Conservation (phyloP, 75 land plant genomes). For the Adiantum capillusveneris region DNA sequence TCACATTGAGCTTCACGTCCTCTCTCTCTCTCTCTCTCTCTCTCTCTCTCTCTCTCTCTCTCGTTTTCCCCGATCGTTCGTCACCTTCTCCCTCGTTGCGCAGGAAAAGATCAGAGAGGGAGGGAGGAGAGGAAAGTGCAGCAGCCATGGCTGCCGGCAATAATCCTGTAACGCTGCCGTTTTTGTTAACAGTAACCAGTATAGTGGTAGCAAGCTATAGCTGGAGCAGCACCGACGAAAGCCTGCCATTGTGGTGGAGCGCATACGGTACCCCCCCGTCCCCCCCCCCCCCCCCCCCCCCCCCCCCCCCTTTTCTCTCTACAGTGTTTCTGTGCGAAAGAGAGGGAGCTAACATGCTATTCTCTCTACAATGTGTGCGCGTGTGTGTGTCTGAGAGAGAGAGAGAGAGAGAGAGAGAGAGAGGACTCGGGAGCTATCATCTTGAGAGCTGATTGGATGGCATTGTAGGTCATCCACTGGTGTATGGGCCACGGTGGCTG, state of each 20-base stretch:
- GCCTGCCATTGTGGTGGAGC: slow-evolving; percentile 1
- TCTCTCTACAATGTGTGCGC: not conserved
- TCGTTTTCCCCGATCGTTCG: no score
- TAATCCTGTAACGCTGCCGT: not conserved
- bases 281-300: not conserved
- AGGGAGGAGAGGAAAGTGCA: no score
- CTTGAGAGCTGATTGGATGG: not conserved
- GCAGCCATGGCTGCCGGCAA: no score
- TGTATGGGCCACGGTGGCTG: not conserved
- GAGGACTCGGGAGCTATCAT: not conserved
- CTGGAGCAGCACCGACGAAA: not conserved
- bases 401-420: not conserved
- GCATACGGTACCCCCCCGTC: not conserved
- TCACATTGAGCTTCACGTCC: not conserved
- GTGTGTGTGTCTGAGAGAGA: no score
- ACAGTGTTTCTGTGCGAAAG: not conserved
- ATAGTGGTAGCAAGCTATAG: not conserved
- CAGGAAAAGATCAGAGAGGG: no score
- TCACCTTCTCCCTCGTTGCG: not conserved
- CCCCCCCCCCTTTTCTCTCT: not conserved
- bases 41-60: not conserved
- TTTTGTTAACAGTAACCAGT: not conserved
- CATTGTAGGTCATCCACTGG: not conserved
- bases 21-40: slow-evolving; percentile 1
- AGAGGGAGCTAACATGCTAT: no score